Evolutionary conservation across 2,329 filamentous ascomycete genomes (phyloP).

Genomic region (Phoma sp.): DNA sequence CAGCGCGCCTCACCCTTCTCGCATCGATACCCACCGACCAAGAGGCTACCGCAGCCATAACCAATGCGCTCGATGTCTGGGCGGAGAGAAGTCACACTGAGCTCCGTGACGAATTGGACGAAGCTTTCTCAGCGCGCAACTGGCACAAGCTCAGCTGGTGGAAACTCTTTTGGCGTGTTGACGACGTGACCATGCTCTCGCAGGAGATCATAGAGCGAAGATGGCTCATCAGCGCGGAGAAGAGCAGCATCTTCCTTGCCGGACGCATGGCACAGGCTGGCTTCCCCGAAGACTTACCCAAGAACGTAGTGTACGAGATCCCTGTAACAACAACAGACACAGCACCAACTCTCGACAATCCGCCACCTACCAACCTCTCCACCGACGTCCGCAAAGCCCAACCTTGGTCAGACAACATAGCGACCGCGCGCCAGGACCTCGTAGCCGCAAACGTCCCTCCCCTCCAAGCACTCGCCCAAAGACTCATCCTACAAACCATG

Average conservation of each 20-base stretch:
- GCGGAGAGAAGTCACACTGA: conserved; percentile 82
- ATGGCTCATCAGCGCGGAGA: conserved; percentile 81
- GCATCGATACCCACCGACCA: conserved; percentile 50
- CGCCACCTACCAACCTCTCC: conserved; percentile 27
- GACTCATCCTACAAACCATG: conserved; percentile 71
- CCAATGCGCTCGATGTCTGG: conserved; percentile 70
- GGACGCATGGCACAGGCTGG: conserved; percentile 75
- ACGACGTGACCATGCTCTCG: conserved; percentile 86
- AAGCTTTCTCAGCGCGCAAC: conserved; percentile 74
- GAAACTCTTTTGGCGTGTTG: conserved; percentile 93
- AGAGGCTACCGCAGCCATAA: conserved; percentile 58
- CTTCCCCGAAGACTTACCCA: conserved; percentile 45
- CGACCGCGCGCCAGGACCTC: conserved; percentile 66
- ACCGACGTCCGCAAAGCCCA: conserved; percentile 38
- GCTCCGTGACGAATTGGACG: conserved; percentile 78
- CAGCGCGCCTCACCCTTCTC: conserved; percentile 44
- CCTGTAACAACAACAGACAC: conserved; percentile 26
- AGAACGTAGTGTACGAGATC: conserved; percentile 6
- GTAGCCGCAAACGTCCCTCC: conserved; percentile 50
- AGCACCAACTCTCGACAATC: conserved; percentile 26
- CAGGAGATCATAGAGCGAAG: conserved; percentile 76
- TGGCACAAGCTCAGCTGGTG: conserved; percentile 90
- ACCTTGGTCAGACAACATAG: conserved; percentile 78
- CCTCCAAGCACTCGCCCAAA: conserved; percentile 55
- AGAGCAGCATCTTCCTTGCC: conserved; percentile 80